Evolutionary conservation across 345 rosid genomes (phyloP), one percentile per base, ranked within the genome.

Genomic region (Eucalyptus tenuipes): DNA sequence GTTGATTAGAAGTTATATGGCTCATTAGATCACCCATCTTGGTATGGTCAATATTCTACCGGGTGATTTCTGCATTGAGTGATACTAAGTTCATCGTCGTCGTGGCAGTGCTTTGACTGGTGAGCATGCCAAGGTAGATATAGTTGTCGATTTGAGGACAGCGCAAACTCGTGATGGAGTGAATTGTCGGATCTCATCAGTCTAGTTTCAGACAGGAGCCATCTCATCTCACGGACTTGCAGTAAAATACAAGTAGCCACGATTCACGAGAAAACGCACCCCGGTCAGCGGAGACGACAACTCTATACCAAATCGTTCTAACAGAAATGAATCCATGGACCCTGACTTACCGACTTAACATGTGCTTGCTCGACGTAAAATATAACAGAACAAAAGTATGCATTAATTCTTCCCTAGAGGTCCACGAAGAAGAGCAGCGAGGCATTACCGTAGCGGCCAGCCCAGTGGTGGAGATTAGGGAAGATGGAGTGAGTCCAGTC

Each of bases 381-480:
- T 27, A 12, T 13, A 8, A 4, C 45, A 1, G 40, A 33, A 20
- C 10, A 33, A 17, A 17, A 68, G 80, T 71, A 20, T 1, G 82
- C 15, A 20, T 75, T 75, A 12, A 44, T 75, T 40, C 82, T 75
- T 22, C 82, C 47, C 47, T 20, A 6, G 13, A 75, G 3, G 4
- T 75, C 12, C 47, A 22, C 29, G 47, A 16, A 17, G 47, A 85
- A 33, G 84, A 24, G 5, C 15, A 25, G 55, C 16, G 33, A 80
- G 79, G 48, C 13, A n/a, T 66, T 90, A 90, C 92, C 92, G n/a
- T 89, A 90, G 22, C 44, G 85, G n/a, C 66, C 84, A 10, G 86
- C 55, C 92, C 93, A 88, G 52, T 17, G 86, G 27, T 85, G 89
- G 88, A 90, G 89, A 87, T 90, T 64, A 14, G 92, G 92, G 71